Conservation (phyloP, 345 rosid genomes). For the Moricandia moricandioides region DNA sequence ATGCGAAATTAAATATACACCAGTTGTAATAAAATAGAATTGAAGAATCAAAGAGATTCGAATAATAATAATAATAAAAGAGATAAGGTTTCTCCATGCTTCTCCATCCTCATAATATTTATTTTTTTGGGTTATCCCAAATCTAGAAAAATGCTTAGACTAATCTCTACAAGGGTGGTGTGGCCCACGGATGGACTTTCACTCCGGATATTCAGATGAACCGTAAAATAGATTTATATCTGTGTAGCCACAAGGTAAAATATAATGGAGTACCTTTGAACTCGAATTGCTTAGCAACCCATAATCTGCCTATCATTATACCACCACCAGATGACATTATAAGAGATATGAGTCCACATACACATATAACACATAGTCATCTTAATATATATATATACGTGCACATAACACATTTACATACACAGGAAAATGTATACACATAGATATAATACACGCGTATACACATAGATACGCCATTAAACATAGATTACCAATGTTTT, state of each 20-base stretch:
- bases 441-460: neutral
- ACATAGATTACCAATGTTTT: neutral
- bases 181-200: no score
- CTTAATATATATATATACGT: neutral
- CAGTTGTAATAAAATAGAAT: neutral
- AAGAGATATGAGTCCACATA: conserved; percentile 27
- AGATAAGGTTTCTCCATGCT: conserved; percentile 35
- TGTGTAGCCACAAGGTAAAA: no score
- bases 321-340: conserved; percentile 40
- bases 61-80: neutral
- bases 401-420: neutral
- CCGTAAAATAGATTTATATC: no score
- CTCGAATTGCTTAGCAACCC: no score
- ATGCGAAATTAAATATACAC: neutral
- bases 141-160: no score
- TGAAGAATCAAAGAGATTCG: neutral
- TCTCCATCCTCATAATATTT: conserved; percentile 29
- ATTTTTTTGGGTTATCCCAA: no score
- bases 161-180: no score
- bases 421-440: neutral
- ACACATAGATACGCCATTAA: neutral
- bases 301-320: no score
- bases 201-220: no score
- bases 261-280: no score
- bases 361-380: neutral